phyloP scores from a whole-genome alignment of 176 grass and related monocot species.

The Triticum turgidum region DNA sequence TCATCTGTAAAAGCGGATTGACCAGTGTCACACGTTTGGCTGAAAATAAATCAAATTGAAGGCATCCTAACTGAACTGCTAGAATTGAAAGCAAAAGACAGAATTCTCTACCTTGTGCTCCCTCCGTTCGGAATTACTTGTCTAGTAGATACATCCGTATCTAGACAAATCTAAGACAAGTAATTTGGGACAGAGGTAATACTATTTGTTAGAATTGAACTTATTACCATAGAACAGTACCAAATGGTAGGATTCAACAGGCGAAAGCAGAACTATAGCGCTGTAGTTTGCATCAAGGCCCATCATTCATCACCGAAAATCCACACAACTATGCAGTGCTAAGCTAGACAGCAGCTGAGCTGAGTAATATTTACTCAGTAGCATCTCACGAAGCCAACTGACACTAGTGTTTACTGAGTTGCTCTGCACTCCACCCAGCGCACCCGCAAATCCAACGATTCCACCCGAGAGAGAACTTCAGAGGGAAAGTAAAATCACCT shows the following conservation, averaged over 20 bases:
- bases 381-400: not conserved
- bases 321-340: not conserved
- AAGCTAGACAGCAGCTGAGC: not conserved
- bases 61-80: not conserved
- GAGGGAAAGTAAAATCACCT: not conserved
- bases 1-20: no score
- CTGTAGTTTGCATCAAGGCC: not conserved
- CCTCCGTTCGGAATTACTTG: no score
- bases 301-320: not conserved
- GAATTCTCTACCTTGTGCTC: no score
- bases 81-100: not conserved
- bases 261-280: not conserved
- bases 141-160: no score
- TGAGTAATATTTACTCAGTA: not conserved
- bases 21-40: not conserved
- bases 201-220: not conserved
- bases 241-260: not conserved
- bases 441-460: not conserved
- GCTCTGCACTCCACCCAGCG: not conserved
- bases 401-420: not conserved
- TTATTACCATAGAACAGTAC: not conserved
- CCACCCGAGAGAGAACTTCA: not conserved
- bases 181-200: no score
- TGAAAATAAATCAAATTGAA: not conserved
- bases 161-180: no score